Evolutionary conservation across 495 filamentous ascomycete genomes (phyloP), one percentile per base, ranked within the genome.

Genomic region (Aspergillus mulundensis): DNA sequence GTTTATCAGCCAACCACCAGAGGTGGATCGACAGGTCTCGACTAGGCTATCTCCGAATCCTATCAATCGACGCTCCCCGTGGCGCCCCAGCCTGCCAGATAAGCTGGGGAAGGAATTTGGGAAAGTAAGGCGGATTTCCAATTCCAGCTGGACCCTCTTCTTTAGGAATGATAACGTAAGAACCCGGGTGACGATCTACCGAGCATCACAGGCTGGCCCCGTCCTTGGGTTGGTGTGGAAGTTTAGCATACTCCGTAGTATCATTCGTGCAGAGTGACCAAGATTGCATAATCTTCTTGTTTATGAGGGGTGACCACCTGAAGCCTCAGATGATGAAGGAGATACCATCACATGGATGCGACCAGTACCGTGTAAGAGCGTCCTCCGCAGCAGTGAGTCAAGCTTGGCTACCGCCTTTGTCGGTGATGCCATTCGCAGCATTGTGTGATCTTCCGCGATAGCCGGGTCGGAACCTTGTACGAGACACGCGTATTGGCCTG

Each of bases 361-460:
- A 32, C 48, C 24, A 23, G 25, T 42, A 56, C 50, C 54, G 38
- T 45, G 54, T 56, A 56, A 56, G 49, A 30, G 23, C 3, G 25
- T 28, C 25, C 19, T 32, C 25, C 30, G n/a, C n/a, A n/a, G n/a
- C n/a, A 50, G 47, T 30, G 50, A 53, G 32, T 36, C 50, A n/a
- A 53, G 50, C 40, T 53, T 53, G 47, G 47, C 28, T 30, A 40
- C 38, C 36, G 45, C 43, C 50, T 54, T 56, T 41, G 44, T 40
- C 28, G 50, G 45, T 46, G 50, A 57, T 49, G 25, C 24, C 25
- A 32, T 36, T 36, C 28, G 10, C 40, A 43, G 44, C 20, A 60
- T 61, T 61, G 52, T 28, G 30, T 59, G 36, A 44, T 61, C 57
- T 53, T 60, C 63, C 63, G 63, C 63, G 63, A 62, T 65, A 65